Evolutionary conservation across 148 eudicot species (phyloP).

Genomic region (Rhododendron mucronatum): DNA sequence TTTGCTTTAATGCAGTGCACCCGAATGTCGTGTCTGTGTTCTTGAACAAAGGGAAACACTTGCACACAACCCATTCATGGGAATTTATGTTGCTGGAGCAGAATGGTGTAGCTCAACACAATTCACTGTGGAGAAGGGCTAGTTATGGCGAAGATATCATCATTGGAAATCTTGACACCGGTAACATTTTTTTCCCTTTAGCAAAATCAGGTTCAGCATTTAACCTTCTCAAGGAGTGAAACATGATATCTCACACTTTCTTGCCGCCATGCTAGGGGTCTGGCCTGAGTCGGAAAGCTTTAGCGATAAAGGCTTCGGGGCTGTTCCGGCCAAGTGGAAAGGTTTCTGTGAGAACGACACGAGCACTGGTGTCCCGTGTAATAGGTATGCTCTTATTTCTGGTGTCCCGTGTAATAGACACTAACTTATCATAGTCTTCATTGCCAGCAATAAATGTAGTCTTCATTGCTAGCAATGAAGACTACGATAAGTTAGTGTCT

Average conservation of each 20-base stretch:
- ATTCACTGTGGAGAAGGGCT: constrained; percentile 41
- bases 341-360: constrained; percentile 42
- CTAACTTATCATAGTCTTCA: too few species aligned
- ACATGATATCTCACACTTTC: neutral
- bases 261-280: constrained; percentile 37
- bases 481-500: neutral
- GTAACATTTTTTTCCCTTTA: constrained; percentile 12
- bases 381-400: constrained; percentile 28
- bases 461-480: neutral
- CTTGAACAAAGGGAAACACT: constrained; percentile 27
- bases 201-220: neutral
- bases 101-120: constrained; percentile 11
- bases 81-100: constrained; percentile 40
- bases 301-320: constrained; percentile 39
- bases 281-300: constrained; percentile 83
- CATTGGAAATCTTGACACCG: constrained; percentile 68
- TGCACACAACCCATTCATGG: constrained; percentile 78
- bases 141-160: constrained; percentile 55
- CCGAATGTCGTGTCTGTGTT: constrained; percentile 59
- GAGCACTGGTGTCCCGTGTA: constrained; percentile 34
- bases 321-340: constrained; percentile 71
- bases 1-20: constrained; percentile 31
- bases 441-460: too few species aligned
- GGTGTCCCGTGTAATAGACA: too few species aligned
- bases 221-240: neutral